These are phyloP conservation scores for Colletotrichum scovillei DNA, from an alignment of 2,329 filamentous ascomycete species.

Conservation along the genomic window DNA sequence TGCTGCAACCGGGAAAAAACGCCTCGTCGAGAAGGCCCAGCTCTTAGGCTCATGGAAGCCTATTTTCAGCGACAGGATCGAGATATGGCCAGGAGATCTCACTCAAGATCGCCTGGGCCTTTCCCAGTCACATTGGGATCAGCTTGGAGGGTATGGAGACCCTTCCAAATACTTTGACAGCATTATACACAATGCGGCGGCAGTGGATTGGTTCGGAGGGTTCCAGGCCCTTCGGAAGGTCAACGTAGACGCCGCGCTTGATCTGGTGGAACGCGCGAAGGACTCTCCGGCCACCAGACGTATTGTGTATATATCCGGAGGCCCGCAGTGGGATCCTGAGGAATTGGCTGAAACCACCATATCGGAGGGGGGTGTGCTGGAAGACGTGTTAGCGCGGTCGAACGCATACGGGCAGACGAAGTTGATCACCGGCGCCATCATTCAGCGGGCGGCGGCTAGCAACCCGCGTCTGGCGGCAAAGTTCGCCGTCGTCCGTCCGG, in stretches of 20 bases:
- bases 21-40: too few relatives aligned
- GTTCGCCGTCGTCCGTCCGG: background rate
- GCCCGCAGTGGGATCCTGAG: background rate
- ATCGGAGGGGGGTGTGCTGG: background rate
- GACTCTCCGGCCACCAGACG: background rate
- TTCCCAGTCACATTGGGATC: too few relatives aligned
- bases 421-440: background rate
- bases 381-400: conserved; percentile 1
- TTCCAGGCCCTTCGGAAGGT: background rate
- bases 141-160: too few relatives aligned
- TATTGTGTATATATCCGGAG: background rate
- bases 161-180: background rate
- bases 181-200: conserved; percentile 1
- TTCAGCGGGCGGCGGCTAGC: background rate
- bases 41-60: too few relatives aligned
- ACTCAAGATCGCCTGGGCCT: too few relatives aligned
- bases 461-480: conserved; percentile 1
- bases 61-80: too few relatives aligned
- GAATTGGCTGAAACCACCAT: background rate
- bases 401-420: conserved; percentile 5
- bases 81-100: too few relatives aligned
- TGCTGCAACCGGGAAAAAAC: too few relatives aligned
- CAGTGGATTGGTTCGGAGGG: background rate
- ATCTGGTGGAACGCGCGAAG: background rate
- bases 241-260: background rate